Base-by-base conservation (phyloP, 2,329 filamentous ascomycete species). In the Diplodia corticola region DNA sequence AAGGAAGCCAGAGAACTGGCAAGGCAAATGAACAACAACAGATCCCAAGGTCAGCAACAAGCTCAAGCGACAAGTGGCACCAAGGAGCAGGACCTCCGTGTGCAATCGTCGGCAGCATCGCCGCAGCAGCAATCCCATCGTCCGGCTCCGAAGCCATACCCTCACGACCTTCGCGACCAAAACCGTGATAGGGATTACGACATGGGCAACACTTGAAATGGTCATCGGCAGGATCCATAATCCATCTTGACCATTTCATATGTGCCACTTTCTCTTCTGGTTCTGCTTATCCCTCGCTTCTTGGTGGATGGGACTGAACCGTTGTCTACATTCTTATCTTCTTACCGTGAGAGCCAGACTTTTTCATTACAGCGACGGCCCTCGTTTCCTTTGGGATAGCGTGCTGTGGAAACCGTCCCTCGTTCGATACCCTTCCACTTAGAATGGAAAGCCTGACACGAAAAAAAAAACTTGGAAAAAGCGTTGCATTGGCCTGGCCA, bases 1-100 rank as follows among this genome's bases (percentile, higher is more conserved):
- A 75, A 57, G 10, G 54, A 66, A 22, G 53, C 53, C 13, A 13
- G 53, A 24, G 54, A 65, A 30, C 2, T 3, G 15, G 44, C 40
- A 28, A 49, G 35, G 48, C 22, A 30, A 24, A 37, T 2, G 30
- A 46, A 17, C 33, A 63, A 9, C 28, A 17, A 13, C 50, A 28
- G 12, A 30, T 33, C 13, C 26, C 15, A 22, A 26, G 26, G 12
- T 10, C 60, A 63, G 60, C 60, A 63, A 28, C 60, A 63, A 20
- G 24, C 30, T 4, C 30, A 28, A 17, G 17, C 28, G 6, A 22
- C 37, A 10, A 35, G 44, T 5, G 33, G 7, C 28, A 33, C 4
- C 12, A 17, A 37, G 28, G 51, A 54, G 24, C 51, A 22, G 17
- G 4, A 10, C 5, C 30, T 5, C 10, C 6, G 51, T 30, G 20